These are phyloP conservation scores for Calonectria ilicicola DNA, from an alignment of 2,329 filamentous ascomycete species.

Conservation along the genomic window DNA sequence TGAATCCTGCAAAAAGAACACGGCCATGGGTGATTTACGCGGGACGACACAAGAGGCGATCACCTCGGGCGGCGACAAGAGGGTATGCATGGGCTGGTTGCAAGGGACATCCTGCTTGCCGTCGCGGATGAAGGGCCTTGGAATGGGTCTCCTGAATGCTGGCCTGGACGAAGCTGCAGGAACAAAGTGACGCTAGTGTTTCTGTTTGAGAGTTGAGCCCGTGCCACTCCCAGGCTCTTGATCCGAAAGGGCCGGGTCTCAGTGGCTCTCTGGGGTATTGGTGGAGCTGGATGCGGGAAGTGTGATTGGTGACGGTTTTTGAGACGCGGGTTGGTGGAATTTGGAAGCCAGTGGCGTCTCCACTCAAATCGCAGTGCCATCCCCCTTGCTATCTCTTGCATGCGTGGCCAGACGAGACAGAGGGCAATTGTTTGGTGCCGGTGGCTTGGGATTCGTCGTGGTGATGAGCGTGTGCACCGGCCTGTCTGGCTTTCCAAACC, in stretches of 20 bases:
- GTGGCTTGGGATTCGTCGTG: background rate
- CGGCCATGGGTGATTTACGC: background rate
- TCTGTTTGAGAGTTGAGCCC: slow-evolving; percentile 42
- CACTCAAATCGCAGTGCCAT: slow-evolving; percentile 8
- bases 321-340: slow-evolving; percentile 32
- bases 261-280: slow-evolving; percentile 15
- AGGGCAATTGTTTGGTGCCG: background rate
- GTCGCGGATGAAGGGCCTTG: slow-evolving; percentile 1
- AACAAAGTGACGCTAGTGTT: slow-evolving; percentile 49
- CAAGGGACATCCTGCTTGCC: slow-evolving; percentile 13
- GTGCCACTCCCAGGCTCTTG: slow-evolving; percentile 22
- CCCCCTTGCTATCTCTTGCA: slow-evolving; percentile 20
- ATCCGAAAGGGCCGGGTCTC: background rate
- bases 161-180: slow-evolving; percentile 41
- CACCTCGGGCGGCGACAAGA: background rate
- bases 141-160: slow-evolving; percentile 24
- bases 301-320: slow-evolving; percentile 23
- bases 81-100: background rate
- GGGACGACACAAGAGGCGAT: background rate
- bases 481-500: too few relatives aligned
- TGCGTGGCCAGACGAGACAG: background rate
- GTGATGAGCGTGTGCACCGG: background rate
- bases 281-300: background rate
- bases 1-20: background rate
- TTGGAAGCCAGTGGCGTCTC: slow-evolving; percentile 21